phyloP scores from a whole-genome alignment of 2,329 filamentous ascomycete genomes.

The Paecilomyces niveus region DNA sequence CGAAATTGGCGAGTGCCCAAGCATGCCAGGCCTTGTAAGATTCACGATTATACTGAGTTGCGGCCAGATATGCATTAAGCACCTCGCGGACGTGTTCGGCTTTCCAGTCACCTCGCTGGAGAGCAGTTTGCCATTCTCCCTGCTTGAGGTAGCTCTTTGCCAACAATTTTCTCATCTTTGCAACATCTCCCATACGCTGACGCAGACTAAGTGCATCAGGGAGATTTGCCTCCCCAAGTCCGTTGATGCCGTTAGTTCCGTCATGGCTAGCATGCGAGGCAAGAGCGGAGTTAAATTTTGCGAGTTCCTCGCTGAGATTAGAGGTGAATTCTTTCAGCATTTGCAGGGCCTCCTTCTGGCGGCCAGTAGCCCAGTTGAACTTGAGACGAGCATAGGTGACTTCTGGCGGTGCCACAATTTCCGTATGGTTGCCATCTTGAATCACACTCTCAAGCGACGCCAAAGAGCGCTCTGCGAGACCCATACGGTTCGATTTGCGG shows the following conservation, averaged over 20 bases:
- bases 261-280: conserved; percentile 30
- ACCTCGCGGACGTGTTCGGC: conserved; percentile 81
- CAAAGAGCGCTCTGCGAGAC: conserved; percentile 89
- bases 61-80: conserved; percentile 80
- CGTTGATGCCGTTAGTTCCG: conserved; percentile 44
- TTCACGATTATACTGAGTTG: conserved; percentile 85
- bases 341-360: conserved; percentile 55
- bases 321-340: conserved; percentile 57
- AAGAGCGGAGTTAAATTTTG: conserved; percentile 36
- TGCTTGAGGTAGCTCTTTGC: conserved; percentile 95
- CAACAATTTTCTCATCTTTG: conserved; percentile 61
- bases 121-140: conserved; percentile 86
- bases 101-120: conserved; percentile 85
- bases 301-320: conserved; percentile 53
- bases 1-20: conserved; percentile 96
- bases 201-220: conserved; percentile 31
- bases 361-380: conserved; percentile 84
- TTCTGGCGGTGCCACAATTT: conserved; percentile 52
- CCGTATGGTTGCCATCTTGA: conserved; percentile 34
- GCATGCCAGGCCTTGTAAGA: conserved; percentile 99
- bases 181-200: conserved; percentile 41
- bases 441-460: conserved; percentile 79
- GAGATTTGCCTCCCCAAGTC: conserved; percentile 33
- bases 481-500: conserved; percentile 89
- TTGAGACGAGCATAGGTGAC: conserved; percentile 97